phyloP scores from a whole-genome alignment of 2,329 filamentous ascomycete genomes.

The Xylariomycetidae sp. region DNA sequence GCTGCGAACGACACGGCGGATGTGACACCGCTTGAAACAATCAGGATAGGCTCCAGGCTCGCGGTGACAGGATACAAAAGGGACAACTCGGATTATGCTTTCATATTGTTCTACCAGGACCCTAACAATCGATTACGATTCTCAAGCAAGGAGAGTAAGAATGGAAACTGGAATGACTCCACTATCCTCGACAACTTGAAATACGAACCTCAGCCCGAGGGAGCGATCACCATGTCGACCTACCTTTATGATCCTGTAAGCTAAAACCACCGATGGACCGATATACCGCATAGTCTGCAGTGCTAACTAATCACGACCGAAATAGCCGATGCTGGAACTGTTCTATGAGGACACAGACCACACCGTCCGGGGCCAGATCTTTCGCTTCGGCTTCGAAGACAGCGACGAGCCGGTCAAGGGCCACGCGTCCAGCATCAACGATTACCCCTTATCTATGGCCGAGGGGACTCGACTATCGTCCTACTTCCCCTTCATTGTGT shows the following conservation, averaged over 20 bases:
- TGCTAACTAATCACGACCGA: too few species aligned
- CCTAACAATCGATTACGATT: slow-evolving; percentile 15
- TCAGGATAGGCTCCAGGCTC: slow-evolving; percentile 15
- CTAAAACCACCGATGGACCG: neutral
- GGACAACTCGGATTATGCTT: slow-evolving; percentile 11
- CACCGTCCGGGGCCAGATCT: slow-evolving; percentile 14
- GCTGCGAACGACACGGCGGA: slow-evolving; percentile 8
- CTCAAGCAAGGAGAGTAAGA: slow-evolving; percentile 11
- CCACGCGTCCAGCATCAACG: slow-evolving; percentile 11
- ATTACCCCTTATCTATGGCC: slow-evolving; percentile 13
- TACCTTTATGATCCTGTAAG: slow-evolving; percentile 15
- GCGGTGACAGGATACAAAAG: slow-evolving; percentile 18
- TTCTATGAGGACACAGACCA: slow-evolving; percentile 17
- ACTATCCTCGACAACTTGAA: slow-evolving; percentile 13
- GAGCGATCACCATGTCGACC: slow-evolving; percentile 14
- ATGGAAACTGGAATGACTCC: slow-evolving; percentile 13
- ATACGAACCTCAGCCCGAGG: slow-evolving; percentile 13
- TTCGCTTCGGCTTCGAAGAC: slow-evolving; percentile 14
- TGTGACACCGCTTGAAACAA: slow-evolving; percentile 6
- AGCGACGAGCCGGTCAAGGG: slow-evolving; percentile 11
- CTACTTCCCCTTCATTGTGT: slow-evolving; percentile 17
- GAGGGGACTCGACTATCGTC: slow-evolving; percentile 11
- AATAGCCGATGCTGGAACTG: slow-evolving; percentile 14
- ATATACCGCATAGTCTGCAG: neutral
- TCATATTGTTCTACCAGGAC: slow-evolving; percentile 19